A percentile compares a stretch with the other conserved stretches of the same genome.
phyloP scores from a whole-genome alignment of 257 asterid genomes.

The Sherardia arvensis region DNA sequence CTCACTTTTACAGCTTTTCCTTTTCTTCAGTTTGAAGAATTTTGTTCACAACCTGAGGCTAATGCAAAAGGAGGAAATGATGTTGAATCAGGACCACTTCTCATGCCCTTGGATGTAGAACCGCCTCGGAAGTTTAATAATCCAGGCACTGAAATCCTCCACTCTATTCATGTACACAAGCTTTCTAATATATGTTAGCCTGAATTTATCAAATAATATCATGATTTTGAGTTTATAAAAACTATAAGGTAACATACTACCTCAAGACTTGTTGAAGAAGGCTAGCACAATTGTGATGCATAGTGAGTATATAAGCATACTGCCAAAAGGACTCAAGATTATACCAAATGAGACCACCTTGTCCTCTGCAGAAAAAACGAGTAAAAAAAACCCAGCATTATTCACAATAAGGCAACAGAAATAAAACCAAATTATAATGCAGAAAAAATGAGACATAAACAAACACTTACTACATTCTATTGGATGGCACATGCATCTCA shows the following conservation, averaged over 20 bases:
- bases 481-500: constrained; percentile 59
- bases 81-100: constrained; percentile 20
- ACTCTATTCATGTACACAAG: neutral
- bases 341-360: constrained; percentile 39
- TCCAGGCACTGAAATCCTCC: constrained; percentile 3
- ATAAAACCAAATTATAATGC: neutral
- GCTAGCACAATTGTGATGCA: constrained; percentile 15
- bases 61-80: constrained; percentile 14
- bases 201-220: neutral
- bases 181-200: neutral
- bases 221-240: neutral
- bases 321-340: constrained; percentile 18
- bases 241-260: neutral
- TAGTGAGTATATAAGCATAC: constrained; percentile 18
- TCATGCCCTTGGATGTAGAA: constrained; percentile 11
- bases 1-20: constrained; percentile 14
- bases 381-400: neutral
- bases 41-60: constrained; percentile 6
- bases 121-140: neutral
- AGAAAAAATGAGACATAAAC: neutral
- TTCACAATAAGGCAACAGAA: neutral
- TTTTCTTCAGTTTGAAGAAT: constrained; percentile 6
- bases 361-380: constrained; percentile 41
- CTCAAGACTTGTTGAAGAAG: constrained; percentile 4
- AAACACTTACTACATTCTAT: constrained; percentile 41